Conservation (phyloP, 192 early-diverging fungal genomes). For the Gigaspora rosea region DNA sequence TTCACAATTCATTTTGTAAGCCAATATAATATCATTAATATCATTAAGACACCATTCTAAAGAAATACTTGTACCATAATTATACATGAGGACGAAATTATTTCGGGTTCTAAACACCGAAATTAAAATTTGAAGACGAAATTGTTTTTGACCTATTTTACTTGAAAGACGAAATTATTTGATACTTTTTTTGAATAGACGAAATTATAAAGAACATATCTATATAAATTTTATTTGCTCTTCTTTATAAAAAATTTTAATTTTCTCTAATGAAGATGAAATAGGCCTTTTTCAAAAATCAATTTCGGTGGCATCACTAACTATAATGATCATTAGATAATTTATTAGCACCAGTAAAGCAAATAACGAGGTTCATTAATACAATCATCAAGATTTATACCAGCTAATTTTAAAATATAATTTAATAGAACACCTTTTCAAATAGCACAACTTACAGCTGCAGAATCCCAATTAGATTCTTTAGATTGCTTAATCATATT, state of each 20-base stretch:
- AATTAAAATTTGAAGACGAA: too few relatives aligned
- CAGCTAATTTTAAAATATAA: conserved; percentile 48
- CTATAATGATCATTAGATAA: conserved; percentile 62
- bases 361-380: conserved; percentile 41
- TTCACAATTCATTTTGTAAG: conserved; percentile 79
- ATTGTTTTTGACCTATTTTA: too few relatives aligned
- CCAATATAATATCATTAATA: conserved; percentile 71
- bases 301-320: too few relatives aligned
- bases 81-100: too few relatives aligned
- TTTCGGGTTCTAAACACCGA: too few relatives aligned
- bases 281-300: too few relatives aligned
- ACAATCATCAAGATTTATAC: conserved; percentile 33
- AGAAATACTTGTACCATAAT: conserved; percentile 80
- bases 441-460: conserved; percentile 55
- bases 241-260: too few relatives aligned
- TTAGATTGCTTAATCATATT: conserved; percentile 62
- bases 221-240: too few relatives aligned
- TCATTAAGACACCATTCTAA: conserved; percentile 67
- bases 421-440: conserved; percentile 63
- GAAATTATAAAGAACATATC: too few relatives aligned
- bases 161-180: too few relatives aligned
- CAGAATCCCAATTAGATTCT: conserved; percentile 67
- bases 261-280: too few relatives aligned
- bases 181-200: too few relatives aligned
- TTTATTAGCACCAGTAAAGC: conserved; percentile 60